phyloP scores from a whole-genome alignment of 441 rosid genomes.

The Brassica hybrid region DNA sequence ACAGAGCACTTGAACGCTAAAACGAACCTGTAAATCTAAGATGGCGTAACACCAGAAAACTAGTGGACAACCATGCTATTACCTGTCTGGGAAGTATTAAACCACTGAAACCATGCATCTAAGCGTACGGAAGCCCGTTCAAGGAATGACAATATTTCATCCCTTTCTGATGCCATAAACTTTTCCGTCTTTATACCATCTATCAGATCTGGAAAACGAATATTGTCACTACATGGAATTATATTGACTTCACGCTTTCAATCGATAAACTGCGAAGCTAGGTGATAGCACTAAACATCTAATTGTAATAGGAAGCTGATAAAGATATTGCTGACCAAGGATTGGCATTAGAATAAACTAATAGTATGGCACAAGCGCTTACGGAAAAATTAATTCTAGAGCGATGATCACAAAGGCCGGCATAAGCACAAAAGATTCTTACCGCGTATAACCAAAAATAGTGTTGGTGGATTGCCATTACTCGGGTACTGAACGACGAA shows the following conservation, averaged over 20 bases:
- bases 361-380: conserved; percentile 16
- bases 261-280: conserved; percentile 18
- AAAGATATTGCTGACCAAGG: conserved; percentile 11
- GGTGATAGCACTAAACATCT: conserved; percentile 19
- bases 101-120: conserved; percentile 99
- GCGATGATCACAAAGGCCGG: conserved; percentile 7
- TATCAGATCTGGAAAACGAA: conserved; percentile 64
- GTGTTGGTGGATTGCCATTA: conserved; percentile 16
- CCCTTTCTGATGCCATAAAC: conserved; percentile 68
- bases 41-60: conserved; percentile 4
- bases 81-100: conserved; percentile 92
- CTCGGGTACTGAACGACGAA: conserved; percentile 3
- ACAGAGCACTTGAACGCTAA: conserved; percentile 9
- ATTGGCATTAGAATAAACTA: conserved; percentile 2
- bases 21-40: neutral
- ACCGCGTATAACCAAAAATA: conserved; percentile 6
- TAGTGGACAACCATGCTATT: conserved; percentile 17
- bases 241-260: conserved; percentile 6
- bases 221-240: conserved; percentile 24
- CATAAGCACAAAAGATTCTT: neutral
- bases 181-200: conserved; percentile 63
- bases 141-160: conserved; percentile 76
- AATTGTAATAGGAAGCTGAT: conserved; percentile 16
- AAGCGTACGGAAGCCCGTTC: conserved; percentile 82
- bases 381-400: conserved; percentile 1